Conservation (phyloP, 441 rosid genomes). For the Metrosideros polymorpha region DNA sequence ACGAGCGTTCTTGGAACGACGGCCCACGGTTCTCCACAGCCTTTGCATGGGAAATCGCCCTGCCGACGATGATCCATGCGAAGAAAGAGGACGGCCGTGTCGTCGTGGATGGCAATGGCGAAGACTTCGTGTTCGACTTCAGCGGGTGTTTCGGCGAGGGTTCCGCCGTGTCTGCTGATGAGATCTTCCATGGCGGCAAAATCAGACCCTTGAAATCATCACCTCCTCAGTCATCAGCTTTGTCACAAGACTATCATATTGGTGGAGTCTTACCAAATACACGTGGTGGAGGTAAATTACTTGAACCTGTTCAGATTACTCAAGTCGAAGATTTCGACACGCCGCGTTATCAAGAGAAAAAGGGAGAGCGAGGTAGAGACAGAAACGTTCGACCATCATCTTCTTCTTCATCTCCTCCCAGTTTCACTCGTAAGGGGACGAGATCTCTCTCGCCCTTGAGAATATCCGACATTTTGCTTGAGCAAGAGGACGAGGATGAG, state of each 20-base stretch:
- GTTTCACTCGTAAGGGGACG: not conserved
- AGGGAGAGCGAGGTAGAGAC: not conserved
- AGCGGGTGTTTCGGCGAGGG: not conserved
- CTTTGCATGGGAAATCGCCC: not conserved
- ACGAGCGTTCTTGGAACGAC: not conserved
- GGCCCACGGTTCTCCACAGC: not conserved
- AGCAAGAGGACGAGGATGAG: constrained; percentile 2
- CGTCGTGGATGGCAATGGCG: not conserved
- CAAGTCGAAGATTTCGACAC: not conserved
- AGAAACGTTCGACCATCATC: not conserved
- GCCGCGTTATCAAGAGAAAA: not conserved
- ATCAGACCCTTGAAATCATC: not conserved
- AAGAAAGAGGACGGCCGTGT: not conserved
- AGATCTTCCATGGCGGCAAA: constrained; percentile 8
- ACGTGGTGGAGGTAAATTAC: not conserved
- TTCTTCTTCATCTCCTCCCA: not conserved
- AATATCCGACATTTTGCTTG: constrained; percentile 4
- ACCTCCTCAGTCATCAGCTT: not conserved
- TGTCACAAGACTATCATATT: not conserved
- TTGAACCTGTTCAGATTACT: not conserved
- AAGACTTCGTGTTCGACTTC: constrained; percentile 4
- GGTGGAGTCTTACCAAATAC: not conserved
- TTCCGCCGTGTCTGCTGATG: constrained; percentile 2
- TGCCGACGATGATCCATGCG: not conserved
- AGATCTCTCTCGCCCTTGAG: not conserved